phyloP scores from a whole-genome alignment of 164 flowering plant species.

The Buxus sempervirens region DNA sequence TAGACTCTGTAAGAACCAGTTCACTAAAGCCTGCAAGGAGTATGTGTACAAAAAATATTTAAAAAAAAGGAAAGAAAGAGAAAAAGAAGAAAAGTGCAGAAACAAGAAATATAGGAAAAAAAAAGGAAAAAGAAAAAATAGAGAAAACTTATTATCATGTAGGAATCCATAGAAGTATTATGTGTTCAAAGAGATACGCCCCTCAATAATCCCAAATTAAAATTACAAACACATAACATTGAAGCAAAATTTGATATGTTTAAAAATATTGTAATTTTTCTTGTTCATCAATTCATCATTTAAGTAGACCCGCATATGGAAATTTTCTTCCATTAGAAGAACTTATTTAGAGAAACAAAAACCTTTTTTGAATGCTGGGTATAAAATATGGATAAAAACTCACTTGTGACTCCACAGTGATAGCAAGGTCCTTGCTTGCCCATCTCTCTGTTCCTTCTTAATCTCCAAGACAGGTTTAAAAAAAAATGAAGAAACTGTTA shows the following conservation, averaged over 20 bases:
- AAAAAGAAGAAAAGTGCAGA: conserved; percentile 1
- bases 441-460: conserved; percentile 41
- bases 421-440: conserved; percentile 97
- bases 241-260: neutral
- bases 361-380: conserved; percentile 1
- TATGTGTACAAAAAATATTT: neutral
- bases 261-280: neutral
- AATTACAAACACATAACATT: neutral
- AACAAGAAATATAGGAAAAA: neutral
- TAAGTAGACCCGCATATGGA: conserved; percentile 6
- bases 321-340: conserved; percentile 10
- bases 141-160: neutral
- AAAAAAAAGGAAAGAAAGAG: neutral
- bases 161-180: neutral
- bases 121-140: neutral
- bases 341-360: conserved; percentile 8
- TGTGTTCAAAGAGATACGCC: neutral
- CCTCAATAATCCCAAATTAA: neutral
- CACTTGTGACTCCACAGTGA: conserved; percentile 99
- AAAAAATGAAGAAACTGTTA: neutral
- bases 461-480: conserved; percentile 11
- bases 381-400: conserved; percentile 37
- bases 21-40: neutral
- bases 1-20: too few species aligned
- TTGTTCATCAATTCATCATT: conserved; percentile 10